Percentiles rank a stretch among this genome's conserved stretches.
Conservation (phyloP, 1,284 basidiomycete species). For the Chalciporus sp. region DNA sequence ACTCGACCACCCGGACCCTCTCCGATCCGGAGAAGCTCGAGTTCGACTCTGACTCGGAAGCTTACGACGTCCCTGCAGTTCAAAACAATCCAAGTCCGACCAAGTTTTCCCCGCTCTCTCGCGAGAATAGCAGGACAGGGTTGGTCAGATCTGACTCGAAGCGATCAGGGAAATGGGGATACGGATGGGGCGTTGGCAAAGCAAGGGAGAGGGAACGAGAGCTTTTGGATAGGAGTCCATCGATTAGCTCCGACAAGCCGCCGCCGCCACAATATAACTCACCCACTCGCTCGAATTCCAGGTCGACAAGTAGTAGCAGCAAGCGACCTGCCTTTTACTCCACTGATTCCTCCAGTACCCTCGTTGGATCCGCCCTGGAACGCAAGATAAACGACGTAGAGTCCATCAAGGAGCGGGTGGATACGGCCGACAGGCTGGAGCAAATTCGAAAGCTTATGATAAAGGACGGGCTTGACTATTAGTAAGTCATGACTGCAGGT, state of each 20-base stretch:
- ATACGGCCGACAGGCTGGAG: constrained; percentile 64
- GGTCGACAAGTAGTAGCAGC: constrained; percentile 35
- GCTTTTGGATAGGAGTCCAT: constrained; percentile 45
- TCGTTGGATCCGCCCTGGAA: constrained; percentile 69
- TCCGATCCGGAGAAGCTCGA: constrained; percentile 45
- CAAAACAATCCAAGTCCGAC: constrained; percentile 19
- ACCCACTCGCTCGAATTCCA: constrained; percentile 42
- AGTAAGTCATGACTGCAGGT: constrained; percentile 55
- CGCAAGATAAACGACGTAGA: constrained; percentile 68
- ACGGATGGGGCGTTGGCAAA: constrained; percentile 70
- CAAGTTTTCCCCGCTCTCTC: constrained; percentile 31
- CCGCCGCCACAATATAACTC: constrained; percentile 43
- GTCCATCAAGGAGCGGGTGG: constrained; percentile 50
- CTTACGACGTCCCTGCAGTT: constrained; percentile 44
- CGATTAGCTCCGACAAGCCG: constrained; percentile 38
- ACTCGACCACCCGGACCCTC: constrained; percentile 34
- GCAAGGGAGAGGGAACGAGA: constrained; percentile 52
- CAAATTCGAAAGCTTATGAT: constrained; percentile 71
- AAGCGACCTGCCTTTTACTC: constrained; percentile 51
- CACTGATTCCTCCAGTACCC: constrained; percentile 67
- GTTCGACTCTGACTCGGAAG: constrained; percentile 60
- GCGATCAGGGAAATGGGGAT: constrained; percentile 54
- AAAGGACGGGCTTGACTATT: constrained; percentile 81
- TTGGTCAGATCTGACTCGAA: constrained; percentile 56
- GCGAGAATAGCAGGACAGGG: constrained; percentile 41